These are phyloP conservation scores for Exophiala mesophila DNA, from an alignment of 2,329 filamentous ascomycete genomes.

Conservation along the genomic window DNA sequence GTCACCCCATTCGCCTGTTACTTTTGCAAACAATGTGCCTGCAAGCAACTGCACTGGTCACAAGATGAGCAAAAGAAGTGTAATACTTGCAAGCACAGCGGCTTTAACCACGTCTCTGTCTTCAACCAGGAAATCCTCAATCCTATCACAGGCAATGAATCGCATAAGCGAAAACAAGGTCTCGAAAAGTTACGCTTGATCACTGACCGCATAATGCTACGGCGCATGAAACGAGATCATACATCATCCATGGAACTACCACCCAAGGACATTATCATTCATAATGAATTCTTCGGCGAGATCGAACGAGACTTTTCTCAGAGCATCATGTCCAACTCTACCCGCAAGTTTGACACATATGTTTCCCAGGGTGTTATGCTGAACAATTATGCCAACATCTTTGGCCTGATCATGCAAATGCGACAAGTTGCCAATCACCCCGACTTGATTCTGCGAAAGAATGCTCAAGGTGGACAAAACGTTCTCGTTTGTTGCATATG, in stretches of 20 bases:
- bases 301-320: slow-evolving; percentile 92
- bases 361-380: slow-evolving; percentile 90
- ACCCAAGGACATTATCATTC: slow-evolving; percentile 85
- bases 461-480: slow-evolving; percentile 80
- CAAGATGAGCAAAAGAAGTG: slow-evolving; percentile 69
- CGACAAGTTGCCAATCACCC: slow-evolving; percentile 95
- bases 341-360: slow-evolving; percentile 90
- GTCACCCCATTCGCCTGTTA: slow-evolving; percentile 87
- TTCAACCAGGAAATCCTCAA: slow-evolving; percentile 96
- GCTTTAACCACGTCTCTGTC: slow-evolving; percentile 67
- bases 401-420: slow-evolving; percentile 99
- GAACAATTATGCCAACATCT: slow-evolving; percentile 98
- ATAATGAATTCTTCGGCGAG: slow-evolving; percentile 94
- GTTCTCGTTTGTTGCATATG: slow-evolving; percentile 90
- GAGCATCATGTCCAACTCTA: slow-evolving; percentile 90
- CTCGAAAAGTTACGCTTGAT: slow-evolving; percentile 80
- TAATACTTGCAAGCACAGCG: slow-evolving; percentile 61
- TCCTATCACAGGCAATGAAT: slow-evolving; percentile 56
- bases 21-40: slow-evolving; percentile 82
- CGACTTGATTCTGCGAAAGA: slow-evolving; percentile 86
- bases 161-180: slow-evolving; percentile 59
- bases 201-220: slow-evolving; percentile 91
- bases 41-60: slow-evolving; percentile 76
- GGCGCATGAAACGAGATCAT: slow-evolving; percentile 88
- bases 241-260: slow-evolving; percentile 94